Conservation (phyloP, 2,329 filamentous ascomycete genomes). For the Fusarium sp. region DNA sequence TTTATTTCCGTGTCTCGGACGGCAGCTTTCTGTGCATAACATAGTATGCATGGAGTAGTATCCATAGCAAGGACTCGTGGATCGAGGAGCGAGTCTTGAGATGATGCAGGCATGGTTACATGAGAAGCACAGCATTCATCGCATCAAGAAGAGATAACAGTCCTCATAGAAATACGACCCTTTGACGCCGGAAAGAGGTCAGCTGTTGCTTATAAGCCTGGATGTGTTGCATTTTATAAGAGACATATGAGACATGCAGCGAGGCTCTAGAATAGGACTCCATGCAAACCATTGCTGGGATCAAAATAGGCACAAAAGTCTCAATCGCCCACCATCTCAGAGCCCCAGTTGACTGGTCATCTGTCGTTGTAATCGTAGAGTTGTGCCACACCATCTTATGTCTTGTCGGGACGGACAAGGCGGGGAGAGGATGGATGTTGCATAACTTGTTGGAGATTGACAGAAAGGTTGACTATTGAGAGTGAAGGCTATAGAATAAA, state of each 20-base stretch:
- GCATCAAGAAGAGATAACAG: not conserved
- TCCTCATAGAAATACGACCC: conserved; percentile 2
- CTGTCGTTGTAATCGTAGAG: conserved; percentile 21
- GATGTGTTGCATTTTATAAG: conserved; percentile 34
- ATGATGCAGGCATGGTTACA: conserved; percentile 35
- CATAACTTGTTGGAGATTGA: not conserved
- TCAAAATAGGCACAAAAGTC: conserved; percentile 32
- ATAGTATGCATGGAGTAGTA: not conserved
- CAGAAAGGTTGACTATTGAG: not conserved
- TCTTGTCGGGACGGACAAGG: conserved; percentile 23
- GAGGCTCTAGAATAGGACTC: conserved; percentile 7
- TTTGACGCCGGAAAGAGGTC: conserved; percentile 9
- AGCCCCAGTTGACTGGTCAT: conserved; percentile 35
- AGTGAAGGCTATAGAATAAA: no score
- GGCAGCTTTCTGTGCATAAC: conserved; percentile 10
- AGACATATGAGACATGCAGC: conserved; percentile 26
- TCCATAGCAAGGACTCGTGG: conserved; percentile 34
- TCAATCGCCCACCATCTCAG: conserved; percentile 38
- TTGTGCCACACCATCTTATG: conserved; percentile 33
- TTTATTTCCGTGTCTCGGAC: conserved; percentile 44
- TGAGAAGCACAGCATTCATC: conserved; percentile 22
- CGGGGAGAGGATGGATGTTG: conserved; percentile 12
- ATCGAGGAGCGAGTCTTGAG: conserved; percentile 32
- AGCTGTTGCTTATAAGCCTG: conserved; percentile 18
- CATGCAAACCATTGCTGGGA: conserved; percentile 5